phyloP scores from a whole-genome alignment of 2,329 filamentous ascomycete species.

The Didymosphaeria variabile region DNA sequence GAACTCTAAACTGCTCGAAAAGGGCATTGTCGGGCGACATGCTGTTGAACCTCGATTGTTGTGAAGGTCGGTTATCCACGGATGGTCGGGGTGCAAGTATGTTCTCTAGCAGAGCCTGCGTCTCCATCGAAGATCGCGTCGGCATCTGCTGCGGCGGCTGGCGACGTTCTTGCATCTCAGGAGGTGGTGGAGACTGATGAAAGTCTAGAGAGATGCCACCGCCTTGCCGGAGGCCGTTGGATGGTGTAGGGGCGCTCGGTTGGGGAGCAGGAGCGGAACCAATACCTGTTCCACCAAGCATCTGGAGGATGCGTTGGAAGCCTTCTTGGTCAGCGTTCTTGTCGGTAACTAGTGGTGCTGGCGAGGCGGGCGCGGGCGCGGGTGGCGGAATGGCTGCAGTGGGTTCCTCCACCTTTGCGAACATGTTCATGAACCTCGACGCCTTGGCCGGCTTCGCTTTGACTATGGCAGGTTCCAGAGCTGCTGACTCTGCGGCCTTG shows the following conservation, averaged over 20 bases:
- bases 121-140: constrained; percentile 41
- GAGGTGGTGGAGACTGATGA: constrained; percentile 41
- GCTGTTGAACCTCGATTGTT: constrained; percentile 41
- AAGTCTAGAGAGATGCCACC: constrained; percentile 44
- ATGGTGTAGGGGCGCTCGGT: constrained; percentile 31
- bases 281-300: constrained; percentile 68
- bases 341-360: constrained; percentile 42
- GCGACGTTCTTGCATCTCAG: constrained; percentile 35
- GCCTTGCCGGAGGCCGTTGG: constrained; percentile 41
- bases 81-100: constrained; percentile 45
- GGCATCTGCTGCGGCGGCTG: constrained; percentile 30
- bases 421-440: constrained; percentile 86
- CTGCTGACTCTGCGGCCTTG: constrained; percentile 51
- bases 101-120: constrained; percentile 48
- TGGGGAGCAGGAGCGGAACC: constrained; percentile 24
- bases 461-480: constrained; percentile 33
- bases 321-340: constrained; percentile 80
- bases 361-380: constrained; percentile 28
- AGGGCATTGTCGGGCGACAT: constrained; percentile 47
- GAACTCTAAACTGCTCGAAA: constrained; percentile 41
- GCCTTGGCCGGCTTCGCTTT: constrained; percentile 71
- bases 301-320: constrained; percentile 82
- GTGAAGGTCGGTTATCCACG: constrained; percentile 41
- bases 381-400: constrained; percentile 25
- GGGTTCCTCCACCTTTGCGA: constrained; percentile 53